Evolutionary conservation across 129 eudicot genomes (phyloP), one percentile per base, ranked within the genome.

Genomic region (Artemisia argyi): DNA sequence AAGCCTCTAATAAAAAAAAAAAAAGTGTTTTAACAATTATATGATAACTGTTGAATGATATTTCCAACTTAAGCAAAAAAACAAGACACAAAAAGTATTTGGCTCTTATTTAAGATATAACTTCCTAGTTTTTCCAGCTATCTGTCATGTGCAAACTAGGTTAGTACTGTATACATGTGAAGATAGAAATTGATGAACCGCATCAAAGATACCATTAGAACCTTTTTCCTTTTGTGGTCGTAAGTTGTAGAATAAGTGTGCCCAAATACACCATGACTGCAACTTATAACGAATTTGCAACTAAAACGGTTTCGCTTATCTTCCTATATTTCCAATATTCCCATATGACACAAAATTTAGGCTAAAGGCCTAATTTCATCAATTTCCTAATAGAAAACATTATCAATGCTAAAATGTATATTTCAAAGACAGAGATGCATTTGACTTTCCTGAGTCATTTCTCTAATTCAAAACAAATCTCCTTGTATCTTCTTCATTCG

Each of bases 271-370:
- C 71, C 44, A 66, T 48, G 22, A 20, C 14, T 66, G 17, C 35
- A 65, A 18, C 4, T 9, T 13, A 46, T 35, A 44, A 17, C 2
- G 26, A 65, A 65, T 44, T 42, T 3, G 1, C 39, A 44, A 65
- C 70, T 48, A 48, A 66, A 66, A 26, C 12, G 54, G 47, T 10
- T 65, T 17, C 53, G 9, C 18, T 53, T 42, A 65, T 55, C 61
- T 55, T 55, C 50, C 13, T 35, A 42, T 1, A 7, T 24, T 51
- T 51, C 56, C 17, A 51, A n/a, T 13, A 11, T 55, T 7, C 13
- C 61, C 5, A 18, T 9, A 10, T 20, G 49, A 42, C 10, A 16
- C 54, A 11, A 39, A 17, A 16, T 2, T 17, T 42, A 44, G 35
- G 46, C 46, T 7, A 39, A 39, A 39, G 46, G 46, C 46, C 46